These are phyloP conservation scores for Melaleuca quinquenervia DNA, from an alignment of 345 rosid species.

Conservation along the genomic window DNA sequence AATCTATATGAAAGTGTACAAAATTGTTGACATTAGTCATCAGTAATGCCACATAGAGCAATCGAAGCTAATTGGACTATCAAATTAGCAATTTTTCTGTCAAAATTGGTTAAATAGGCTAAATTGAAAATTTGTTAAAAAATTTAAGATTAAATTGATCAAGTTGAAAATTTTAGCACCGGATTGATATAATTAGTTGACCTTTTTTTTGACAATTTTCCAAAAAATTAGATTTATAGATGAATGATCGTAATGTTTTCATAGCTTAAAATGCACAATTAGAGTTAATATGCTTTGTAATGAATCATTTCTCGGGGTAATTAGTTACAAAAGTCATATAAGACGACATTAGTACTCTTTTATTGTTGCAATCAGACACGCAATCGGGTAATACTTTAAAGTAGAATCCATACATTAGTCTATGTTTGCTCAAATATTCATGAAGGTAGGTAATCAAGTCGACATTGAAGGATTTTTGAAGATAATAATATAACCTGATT, in stretches of 20 bases:
- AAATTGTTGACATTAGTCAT: neutral
- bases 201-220: neutral
- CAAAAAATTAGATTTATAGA: neutral
- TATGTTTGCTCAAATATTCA: neutral
- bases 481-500: neutral
- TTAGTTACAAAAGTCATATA: neutral
- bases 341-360: neutral
- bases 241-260: neutral
- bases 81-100: rapidly evolving
- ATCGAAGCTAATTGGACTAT: rapidly evolving
- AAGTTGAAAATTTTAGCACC: neutral
- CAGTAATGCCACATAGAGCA: rapidly evolving
- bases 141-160: neutral
- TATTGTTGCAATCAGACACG: neutral
- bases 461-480: neutral
- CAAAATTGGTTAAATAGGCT: rapidly evolving
- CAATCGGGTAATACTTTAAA: neutral
- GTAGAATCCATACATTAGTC: neutral
- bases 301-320: neutral
- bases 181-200: neutral
- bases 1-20: neutral
- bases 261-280: neutral
- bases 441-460: neutral
- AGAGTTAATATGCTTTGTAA: neutral
- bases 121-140: neutral